Evolutionary conservation across 805 yeast species (phyloP), one percentile per base, ranked within the genome.

Genomic region (Yarrowia deformans): DNA sequence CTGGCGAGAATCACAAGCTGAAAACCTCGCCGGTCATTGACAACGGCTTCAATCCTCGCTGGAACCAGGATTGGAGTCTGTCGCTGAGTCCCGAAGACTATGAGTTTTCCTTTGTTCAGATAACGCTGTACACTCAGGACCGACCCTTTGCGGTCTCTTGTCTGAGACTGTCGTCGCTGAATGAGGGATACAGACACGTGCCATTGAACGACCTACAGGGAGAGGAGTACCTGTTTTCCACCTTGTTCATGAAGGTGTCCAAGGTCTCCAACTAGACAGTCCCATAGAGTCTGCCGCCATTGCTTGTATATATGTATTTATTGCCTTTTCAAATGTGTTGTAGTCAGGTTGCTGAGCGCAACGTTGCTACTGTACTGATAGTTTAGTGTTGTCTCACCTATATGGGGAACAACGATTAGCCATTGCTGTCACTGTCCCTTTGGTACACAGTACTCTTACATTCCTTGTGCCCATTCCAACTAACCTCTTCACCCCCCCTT

Each of bases 1-100:
- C 60, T 9, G 54, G 52, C 10, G 50, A 40, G 13, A 50, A 52
- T 34, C 43, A 52, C 34, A 66, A 66, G 45, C 16, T 66, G 14
- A 61, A 63, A 42, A 73, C 75, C 9, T 40, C 23, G 10, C 60
- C 70, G 1, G 70, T 72, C 16, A 52, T 32, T 7, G 73, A 86
- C 63, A 93, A 93, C 78, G 98, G 98, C 0, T 91, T 91, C 79
- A 92, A 90, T 75, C 98, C 98, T 0, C 78, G 84, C 8, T 94
- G 98, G 98, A 86, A 88, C 71, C 82, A 84, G 63, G 76, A 75
- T 5, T 83, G 88, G 68, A 63, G 56, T 37, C 37, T 63, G 48
- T 39, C 55, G 9, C 8, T 63, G 37, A 39, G 56, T 8, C 56
- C 56, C 37, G 68, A 63, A n/a, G 77, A 77, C 55, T 70, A 71